These are phyloP conservation scores for Pseudocercospora fuligena DNA, from an alignment of 2,329 filamentous ascomycete genomes.

Conservation along the genomic window DNA sequence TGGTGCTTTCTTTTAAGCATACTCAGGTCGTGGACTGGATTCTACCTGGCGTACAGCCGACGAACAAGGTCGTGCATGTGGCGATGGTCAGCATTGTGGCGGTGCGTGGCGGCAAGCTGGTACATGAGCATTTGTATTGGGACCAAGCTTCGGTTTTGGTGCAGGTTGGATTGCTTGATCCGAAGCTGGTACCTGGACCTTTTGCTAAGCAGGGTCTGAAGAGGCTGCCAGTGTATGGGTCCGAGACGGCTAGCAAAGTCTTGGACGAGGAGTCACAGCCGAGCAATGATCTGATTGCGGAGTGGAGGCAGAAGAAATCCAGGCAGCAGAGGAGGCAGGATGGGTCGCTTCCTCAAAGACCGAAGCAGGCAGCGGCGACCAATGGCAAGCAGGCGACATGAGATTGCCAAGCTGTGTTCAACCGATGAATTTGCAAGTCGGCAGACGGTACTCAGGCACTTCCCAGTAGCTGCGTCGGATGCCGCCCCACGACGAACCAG, in stretches of 20 bases:
- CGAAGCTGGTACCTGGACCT: constrained; percentile 55
- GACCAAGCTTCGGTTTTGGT: constrained; percentile 63
- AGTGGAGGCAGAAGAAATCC: constrained; percentile 35
- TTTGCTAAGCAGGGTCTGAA: constrained; percentile 49
- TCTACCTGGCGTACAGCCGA: constrained; percentile 61
- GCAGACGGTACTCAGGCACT: constrained; percentile 75
- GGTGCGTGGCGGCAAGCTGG: constrained; percentile 58
- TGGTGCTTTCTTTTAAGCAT: constrained; percentile 61
- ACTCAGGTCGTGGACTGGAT: constrained; percentile 63
- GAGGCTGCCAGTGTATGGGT: constrained; percentile 47
- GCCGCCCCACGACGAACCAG: constrained; percentile 19
- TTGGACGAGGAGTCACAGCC: constrained; percentile 46
- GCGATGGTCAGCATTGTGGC: constrained; percentile 61
- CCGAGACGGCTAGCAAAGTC: constrained; percentile 49
- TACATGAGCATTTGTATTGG: constrained; percentile 64
- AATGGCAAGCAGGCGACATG: constrained; percentile 22
- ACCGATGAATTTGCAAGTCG: constrained; percentile 74
- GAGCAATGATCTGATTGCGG: constrained; percentile 48
- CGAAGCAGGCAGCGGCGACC: constrained; percentile 28
- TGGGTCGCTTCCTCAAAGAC: constrained; percentile 28
- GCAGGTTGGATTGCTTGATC: constrained; percentile 61
- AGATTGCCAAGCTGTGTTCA: constrained; percentile 45
- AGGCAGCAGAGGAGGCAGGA: constrained; percentile 17
- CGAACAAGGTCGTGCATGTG: constrained; percentile 60
- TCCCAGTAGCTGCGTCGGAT: constrained; percentile 62